Evolutionary conservation across 495 filamentous ascomycete species (phyloP).

Genomic region (Articulospora tetracladia): DNA sequence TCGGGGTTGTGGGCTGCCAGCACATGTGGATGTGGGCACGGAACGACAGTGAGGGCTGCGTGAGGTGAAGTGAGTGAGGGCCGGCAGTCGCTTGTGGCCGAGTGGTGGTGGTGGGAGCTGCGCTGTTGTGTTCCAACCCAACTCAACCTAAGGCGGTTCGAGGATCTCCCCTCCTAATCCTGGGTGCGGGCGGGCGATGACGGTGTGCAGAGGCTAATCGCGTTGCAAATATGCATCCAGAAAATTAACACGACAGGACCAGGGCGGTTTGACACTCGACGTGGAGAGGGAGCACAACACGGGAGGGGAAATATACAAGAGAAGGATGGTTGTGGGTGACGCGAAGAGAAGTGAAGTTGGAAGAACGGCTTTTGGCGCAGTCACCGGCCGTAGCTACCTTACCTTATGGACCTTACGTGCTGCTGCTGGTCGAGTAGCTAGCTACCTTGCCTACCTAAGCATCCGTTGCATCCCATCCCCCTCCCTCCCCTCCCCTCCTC

Average conservation of each 20-base stretch:
- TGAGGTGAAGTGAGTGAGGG: neutral
- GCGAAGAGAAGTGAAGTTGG: too few species aligned
- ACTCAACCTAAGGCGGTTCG: neutral
- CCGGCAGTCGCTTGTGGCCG: too few species aligned
- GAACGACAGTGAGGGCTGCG: neutral
- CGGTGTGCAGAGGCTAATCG: neutral
- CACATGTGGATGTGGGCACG: slow-evolving; percentile 2
- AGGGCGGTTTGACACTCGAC: too few species aligned
- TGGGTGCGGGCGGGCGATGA: neutral
- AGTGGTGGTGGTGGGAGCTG: too few species aligned
- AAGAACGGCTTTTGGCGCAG: neutral
- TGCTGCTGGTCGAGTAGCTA: too few species aligned
- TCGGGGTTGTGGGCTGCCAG: slow-evolving; percentile 1
- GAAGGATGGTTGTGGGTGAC: neutral
- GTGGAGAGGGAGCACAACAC: neutral
- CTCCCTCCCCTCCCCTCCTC: too few species aligned
- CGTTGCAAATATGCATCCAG: neutral
- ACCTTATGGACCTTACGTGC: too few species aligned
- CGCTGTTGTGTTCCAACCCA: neutral
- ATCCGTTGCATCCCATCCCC: too few species aligned
- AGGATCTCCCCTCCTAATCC: slow-evolving; percentile 1
- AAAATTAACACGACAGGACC: neutral
- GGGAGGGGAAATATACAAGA: neutral
- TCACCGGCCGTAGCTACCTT: too few species aligned
- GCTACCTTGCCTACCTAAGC: too few species aligned